A percentile compares a stretch with the other conserved stretches of the same genome.
These are phyloP conservation scores for Heterobasidion parviporum DNA, from an alignment of 1,284 basidiomycete genomes.

Conservation along the genomic window DNA sequence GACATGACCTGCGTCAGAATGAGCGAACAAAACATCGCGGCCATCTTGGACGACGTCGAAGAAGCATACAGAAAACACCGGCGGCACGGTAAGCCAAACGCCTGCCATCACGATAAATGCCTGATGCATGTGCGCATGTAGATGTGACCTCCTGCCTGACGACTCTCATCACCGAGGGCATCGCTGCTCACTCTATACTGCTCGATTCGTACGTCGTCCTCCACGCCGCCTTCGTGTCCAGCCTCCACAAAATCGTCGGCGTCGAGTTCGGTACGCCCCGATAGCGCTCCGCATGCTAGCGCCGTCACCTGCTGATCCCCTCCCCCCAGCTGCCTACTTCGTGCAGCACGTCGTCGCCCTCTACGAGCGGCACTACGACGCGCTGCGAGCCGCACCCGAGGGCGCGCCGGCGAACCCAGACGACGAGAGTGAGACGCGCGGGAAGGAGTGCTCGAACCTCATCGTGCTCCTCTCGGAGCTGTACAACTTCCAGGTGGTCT, in stretches of 20 bases:
- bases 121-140: slow-evolving; percentile 18
- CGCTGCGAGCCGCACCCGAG: slow-evolving; percentile 13
- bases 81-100: slow-evolving; percentile 60
- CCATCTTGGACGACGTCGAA: slow-evolving; percentile 75
- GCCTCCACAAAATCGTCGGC: slow-evolving; percentile 80
- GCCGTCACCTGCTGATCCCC: neutral
- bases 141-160: slow-evolving; percentile 84
- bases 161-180: slow-evolving; percentile 73
- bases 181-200: slow-evolving; percentile 75
- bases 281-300: slow-evolving; percentile 4
- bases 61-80: slow-evolving; percentile 72
- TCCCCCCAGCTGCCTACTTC: slow-evolving; percentile 62
- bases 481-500: slow-evolving; percentile 94
- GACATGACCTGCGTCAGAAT: slow-evolving; percentile 38
- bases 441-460: slow-evolving; percentile 88
- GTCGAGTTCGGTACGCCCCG: slow-evolving; percentile 75
- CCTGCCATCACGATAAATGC: neutral
- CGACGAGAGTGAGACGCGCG: slow-evolving; percentile 29
- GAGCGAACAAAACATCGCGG: slow-evolving; percentile 86
- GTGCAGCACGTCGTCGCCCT: slow-evolving; percentile 59
- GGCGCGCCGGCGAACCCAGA: slow-evolving; percentile 7
- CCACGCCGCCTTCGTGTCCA: slow-evolving; percentile 83
- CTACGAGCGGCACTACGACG: slow-evolving; percentile 54
- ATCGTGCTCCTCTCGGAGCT: slow-evolving; percentile 85
- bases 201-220: slow-evolving; percentile 90